Base-by-base conservation (phyloP, 495 filamentous ascomycete species). In the Platismatia glauca region DNA sequence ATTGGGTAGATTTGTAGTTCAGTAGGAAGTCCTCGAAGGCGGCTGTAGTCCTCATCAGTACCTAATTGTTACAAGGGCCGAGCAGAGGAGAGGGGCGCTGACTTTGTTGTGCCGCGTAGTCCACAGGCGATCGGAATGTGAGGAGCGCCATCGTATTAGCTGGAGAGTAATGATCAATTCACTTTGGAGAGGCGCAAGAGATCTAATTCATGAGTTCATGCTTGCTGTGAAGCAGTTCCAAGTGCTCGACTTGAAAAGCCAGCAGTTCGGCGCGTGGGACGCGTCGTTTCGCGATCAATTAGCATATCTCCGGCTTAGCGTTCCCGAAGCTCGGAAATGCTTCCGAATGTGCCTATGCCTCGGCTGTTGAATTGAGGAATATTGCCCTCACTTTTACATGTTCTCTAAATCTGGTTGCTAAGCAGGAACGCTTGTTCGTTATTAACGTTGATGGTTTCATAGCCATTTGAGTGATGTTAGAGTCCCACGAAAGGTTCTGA, bases 21-120 rank as follows among this genome's bases (percentile, higher is more conserved):
- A 82, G 77, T 63, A 98, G 80, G 72, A 98, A 98, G 68, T 88
- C 86, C 73, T 91, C 85, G 77, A 98, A 95, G 37, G 85, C 90
- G 58, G 89, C 70, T 46, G 61, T 58, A 15, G 41, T 29, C 43
- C 7, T 41, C 60, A 61, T 70, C 44, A 69, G 64, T 59, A 44
- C 33, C 13, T 11, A 34, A 24, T n/a, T 38, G 12, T 18, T 31
- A 12, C 35, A 35, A 16, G 29, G 38, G 55, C 6, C 16, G 24
- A 27, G 20, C 31, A 13, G 15, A 20, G 41, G 24, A 39, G 27
- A 43, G 31, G 24, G 34, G 20, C 24, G 75, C 82, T 61, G 71
- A 90, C 89, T 73, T 76, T 90, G 85, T 73, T 98, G 94, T 57
- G 83, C 84, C 69, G 82, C 81, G 75, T 97, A 98, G 71, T 96